A percentile compares a stretch with the other conserved stretches of the same genome.
Evolutionary conservation across 805 yeast species (phyloP).

Genomic region (Candida khao-thaluensis): DNA sequence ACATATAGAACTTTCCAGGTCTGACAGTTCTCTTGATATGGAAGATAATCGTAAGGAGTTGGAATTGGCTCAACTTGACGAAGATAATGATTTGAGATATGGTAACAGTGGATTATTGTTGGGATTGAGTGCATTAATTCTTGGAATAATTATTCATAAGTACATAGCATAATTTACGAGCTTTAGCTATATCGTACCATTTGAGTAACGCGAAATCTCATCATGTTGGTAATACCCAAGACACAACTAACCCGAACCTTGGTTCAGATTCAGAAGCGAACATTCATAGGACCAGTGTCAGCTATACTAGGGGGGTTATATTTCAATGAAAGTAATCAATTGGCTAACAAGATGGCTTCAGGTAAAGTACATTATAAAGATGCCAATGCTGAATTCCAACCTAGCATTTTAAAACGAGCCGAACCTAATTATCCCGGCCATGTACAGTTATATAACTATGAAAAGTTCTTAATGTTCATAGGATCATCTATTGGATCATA

Average conservation of each 20-base stretch:
- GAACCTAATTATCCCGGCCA: constrained; percentile 67
- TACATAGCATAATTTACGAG: constrained; percentile 10
- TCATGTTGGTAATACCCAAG: neutral
- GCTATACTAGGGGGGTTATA: constrained; percentile 19
- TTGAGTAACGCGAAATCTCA: constrained; percentile 1
- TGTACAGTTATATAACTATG: constrained; percentile 66
- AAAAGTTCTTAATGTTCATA: constrained; percentile 59
- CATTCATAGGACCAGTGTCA: constrained; percentile 2
- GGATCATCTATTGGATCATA: constrained; percentile 79
- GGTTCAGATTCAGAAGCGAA: no score
- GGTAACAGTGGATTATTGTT: constrained; percentile 7
- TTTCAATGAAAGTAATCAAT: constrained; percentile 44
- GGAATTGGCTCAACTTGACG: constrained; percentile 8
- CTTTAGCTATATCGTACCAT: constrained; percentile 4
- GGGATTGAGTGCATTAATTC: constrained; percentile 8
- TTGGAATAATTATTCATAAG: constrained; percentile 12
- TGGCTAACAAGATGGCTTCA: constrained; percentile 61
- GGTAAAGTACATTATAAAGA: constrained; percentile 46
- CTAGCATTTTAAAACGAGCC: constrained; percentile 36
- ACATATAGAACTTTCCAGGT: neutral
- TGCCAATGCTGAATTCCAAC: constrained; percentile 29
- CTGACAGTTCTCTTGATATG: neutral
- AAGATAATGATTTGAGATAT: constrained; percentile 12
- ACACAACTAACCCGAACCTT: no score
- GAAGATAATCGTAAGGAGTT: constrained; percentile 5